Evolutionary conservation across 2,329 filamentous ascomycete genomes (phyloP), one percentile per base, ranked within the genome.

Genomic region (Xylaria hypoxylon): DNA sequence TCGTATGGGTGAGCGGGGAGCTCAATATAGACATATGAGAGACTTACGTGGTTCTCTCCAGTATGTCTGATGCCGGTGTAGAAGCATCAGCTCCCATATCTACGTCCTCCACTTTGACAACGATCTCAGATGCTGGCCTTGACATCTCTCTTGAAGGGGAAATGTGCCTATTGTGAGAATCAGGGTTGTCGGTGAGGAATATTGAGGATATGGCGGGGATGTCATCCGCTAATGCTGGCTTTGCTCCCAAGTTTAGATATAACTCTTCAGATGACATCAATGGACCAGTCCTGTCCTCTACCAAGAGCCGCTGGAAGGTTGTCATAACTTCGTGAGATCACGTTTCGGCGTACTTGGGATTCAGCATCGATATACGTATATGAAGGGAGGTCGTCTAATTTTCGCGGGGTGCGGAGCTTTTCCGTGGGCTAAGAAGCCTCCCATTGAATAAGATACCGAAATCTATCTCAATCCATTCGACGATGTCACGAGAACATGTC

Each of bases 101-200:
- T 70, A 74, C 73, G n/a, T 69, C 70, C 62, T 77, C 74, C 62
- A 76, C 65, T 51, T 72, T 73, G 42, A 77, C 76, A 45, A 77
- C 67, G 11, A 76, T 76, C 64, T 77, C 74, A 58, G 76, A 74
- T 65, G 76, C 72, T n/a, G 73, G 72, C 57, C 59, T 68, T 8
- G 75, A 71, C 19, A 72, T 73, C 38, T 70, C 73, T 60, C 71
- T 72, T 7, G 75, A 72, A 4, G 67, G 65, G 24, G 73, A 70
- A 44, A 60, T 56, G 17, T 53, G 65, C 53, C 60, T 50, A 53
- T 68, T 65, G 53, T 74, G 64, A 70, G 70, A 71, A 52, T 50
- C 64, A 58, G 64, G 59, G 55, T 64, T 70, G 53, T 76, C 71
- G 60, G 61, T 62, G 40, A 69, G 66, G 40, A 72, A 69, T 24